Evolutionary conservation across 345 rosid genomes (phyloP), one percentile per base, ranked within the genome.

Genomic region (Lagerstroemia speciosa): DNA sequence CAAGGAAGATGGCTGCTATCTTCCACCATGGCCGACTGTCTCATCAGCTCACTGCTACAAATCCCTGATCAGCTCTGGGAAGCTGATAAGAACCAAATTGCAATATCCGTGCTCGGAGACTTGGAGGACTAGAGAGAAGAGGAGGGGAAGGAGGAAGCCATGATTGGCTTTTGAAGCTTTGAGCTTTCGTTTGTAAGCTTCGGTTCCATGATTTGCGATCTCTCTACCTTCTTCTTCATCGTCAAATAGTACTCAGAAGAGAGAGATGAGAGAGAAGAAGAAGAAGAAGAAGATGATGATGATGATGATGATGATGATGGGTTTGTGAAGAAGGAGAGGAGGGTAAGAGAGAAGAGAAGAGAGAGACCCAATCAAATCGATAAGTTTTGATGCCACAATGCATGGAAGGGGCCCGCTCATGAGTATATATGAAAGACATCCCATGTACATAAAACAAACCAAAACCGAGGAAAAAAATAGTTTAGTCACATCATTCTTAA

Each of bases 121-220:
- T n/a, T n/a, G n/a, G 60, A 24, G 60, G 20, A 19, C 6, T 8
- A 53, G 22, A 22, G 61, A 22, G 61, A 26, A 55, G 61, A 31
- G 24, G 22, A 22, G n/a, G 55, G 20, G 55, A 24, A 24, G 26
- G 7, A 68, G 27, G 19, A 67, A 36, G 58, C 69, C 69, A 41
- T 40, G 19, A 0, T 52, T 31, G 29, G 61, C 8, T 20, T 20
- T 27, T 27, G 30, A 30, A 46, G 40, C 32, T 57, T 67, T 67
- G 15, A 67, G 57, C 70, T 67, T 68, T 68, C 34, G 69, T 50
- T 16, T 53, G 36, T 32, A 53, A 67, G 70, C 43, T 67, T 50
- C 52, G 62, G 15, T 67, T 48, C 24, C 55, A 43, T 36, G 62
- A 36, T 67, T 40, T 66, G 52, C 27, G 40, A 32, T 40, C 20